A percentile compares a stretch with the other conserved stretches of the same genome.
Conservation (phyloP, 768 basidiomycete species). For the Tylopilus subfusipes region DNA sequence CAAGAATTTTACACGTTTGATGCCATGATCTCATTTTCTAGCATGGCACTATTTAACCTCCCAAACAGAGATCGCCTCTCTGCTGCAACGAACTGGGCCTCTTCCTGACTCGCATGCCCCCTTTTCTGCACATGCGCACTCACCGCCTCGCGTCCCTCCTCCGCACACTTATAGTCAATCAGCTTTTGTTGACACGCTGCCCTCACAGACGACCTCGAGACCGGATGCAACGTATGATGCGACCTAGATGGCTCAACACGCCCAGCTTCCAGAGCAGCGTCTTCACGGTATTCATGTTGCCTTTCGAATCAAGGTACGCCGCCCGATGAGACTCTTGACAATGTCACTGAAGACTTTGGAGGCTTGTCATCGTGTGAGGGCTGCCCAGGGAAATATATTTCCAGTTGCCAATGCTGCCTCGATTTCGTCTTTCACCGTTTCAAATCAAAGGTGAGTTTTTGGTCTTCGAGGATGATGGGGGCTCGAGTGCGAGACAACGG, state of each 20-base stretch:
- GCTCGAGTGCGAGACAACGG: conserved; percentile 72
- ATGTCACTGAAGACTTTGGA: conserved; percentile 80
- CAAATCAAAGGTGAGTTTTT: conserved; percentile 54
- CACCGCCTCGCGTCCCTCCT: conserved; percentile 45
- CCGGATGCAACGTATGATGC: conserved; percentile 65
- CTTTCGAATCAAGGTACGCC: conserved; percentile 65
- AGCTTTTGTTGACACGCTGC: conserved; percentile 44
- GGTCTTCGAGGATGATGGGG: conserved; percentile 59
- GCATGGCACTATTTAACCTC: not conserved
- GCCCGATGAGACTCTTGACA: conserved; percentile 75
- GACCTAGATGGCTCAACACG: conserved; percentile 55
- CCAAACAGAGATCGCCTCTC: conserved; percentile 55
- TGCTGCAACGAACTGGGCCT: conserved; percentile 63
- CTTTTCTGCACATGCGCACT: conserved; percentile 39
- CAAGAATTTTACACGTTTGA: too few species aligned
- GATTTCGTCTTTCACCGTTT: conserved; percentile 46
- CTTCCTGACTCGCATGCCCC: conserved; percentile 58
- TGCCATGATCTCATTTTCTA: not conserved
- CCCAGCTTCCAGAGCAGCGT: conserved; percentile 51
- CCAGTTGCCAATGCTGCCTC: conserved; percentile 42
- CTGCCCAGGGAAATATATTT: conserved; percentile 65
- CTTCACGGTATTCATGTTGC: conserved; percentile 49
- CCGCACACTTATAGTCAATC: conserved; percentile 42
- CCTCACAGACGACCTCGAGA: conserved; percentile 65
- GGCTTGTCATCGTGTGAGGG: conserved; percentile 69